These are phyloP conservation scores for Amaranthus tricolor DNA, from an alignment of 179 eudicot species.

Conservation along the genomic window DNA sequence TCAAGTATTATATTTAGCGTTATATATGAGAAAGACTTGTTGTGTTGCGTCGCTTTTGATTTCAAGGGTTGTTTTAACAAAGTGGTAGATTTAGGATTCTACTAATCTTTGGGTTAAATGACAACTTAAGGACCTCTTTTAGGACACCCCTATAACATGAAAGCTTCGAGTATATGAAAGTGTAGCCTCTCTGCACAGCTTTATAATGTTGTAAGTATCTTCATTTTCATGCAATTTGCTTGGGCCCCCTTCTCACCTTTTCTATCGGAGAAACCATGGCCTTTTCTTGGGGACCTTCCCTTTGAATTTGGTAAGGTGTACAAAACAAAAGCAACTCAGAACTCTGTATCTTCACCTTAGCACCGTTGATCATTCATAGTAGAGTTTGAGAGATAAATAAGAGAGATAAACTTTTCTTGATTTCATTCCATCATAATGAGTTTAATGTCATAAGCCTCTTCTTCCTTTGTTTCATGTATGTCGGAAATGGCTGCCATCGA, in stretches of 20 bases:
- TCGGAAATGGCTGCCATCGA: constrained; percentile 47
- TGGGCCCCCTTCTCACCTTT: constrained; percentile 38
- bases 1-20: no score
- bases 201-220: constrained; percentile 37
- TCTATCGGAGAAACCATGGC: constrained; percentile 39
- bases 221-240: constrained; percentile 25
- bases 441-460: not conserved
- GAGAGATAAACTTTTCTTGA: constrained; percentile 16
- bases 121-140: constrained; percentile 12
- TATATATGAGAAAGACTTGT: no score
- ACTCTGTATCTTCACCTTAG: constrained; percentile 22
- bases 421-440: not conserved
- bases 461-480: not conserved
- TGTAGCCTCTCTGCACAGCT: constrained; percentile 39
- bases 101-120: constrained; percentile 6
- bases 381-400: not conserved
- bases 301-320: constrained; percentile 32
- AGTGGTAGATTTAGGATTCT: not conserved
- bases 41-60: no score
- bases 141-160: constrained; percentile 12
- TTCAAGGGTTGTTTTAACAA: not conserved
- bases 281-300: constrained; percentile 40
- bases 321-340: constrained; percentile 23
- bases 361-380: constrained; percentile 17
- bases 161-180: constrained; percentile 22